Evolutionary conservation across 306 rosid species (phyloP).

Genomic region (Castanea mollissima): DNA sequence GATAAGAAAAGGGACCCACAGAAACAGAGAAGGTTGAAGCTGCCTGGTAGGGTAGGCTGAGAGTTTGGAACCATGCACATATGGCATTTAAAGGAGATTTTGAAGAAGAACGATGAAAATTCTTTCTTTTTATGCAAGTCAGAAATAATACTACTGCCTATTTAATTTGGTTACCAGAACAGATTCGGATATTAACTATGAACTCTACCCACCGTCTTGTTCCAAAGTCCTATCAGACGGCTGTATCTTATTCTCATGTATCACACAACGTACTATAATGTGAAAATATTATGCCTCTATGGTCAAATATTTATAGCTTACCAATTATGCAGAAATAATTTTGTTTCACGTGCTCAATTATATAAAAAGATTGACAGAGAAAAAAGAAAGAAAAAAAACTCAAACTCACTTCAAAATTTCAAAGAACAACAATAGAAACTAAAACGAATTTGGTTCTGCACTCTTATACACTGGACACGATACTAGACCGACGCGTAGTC

Average conservation of each 20-base stretch:
- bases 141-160: constrained; percentile 1
- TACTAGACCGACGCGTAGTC: too few relatives aligned
- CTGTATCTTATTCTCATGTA: background rate
- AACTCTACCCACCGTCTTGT: constrained; percentile 14
- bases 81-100: background rate
- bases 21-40: background rate
- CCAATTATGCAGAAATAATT: too few relatives aligned
- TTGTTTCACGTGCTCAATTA: background rate
- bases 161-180: constrained; percentile 29
- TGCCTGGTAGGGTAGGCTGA: too few relatives aligned
- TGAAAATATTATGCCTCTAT: background rate
- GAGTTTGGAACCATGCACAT: background rate
- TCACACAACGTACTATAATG: background rate
- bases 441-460: too few relatives aligned
- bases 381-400: too few relatives aligned
- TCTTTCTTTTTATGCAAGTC: constrained; percentile 10
- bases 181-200: constrained; percentile 26
- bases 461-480: too few relatives aligned
- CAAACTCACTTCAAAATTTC: too few relatives aligned
- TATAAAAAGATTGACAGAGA: background rate
- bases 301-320: too few relatives aligned
- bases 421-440: too few relatives aligned
- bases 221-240: constrained; percentile 15
- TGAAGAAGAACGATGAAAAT: background rate
- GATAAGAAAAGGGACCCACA: constrained; percentile 26